Base-by-base conservation (phyloP, 208 protist genomes). In the Crithidia fasciculata region DNA sequence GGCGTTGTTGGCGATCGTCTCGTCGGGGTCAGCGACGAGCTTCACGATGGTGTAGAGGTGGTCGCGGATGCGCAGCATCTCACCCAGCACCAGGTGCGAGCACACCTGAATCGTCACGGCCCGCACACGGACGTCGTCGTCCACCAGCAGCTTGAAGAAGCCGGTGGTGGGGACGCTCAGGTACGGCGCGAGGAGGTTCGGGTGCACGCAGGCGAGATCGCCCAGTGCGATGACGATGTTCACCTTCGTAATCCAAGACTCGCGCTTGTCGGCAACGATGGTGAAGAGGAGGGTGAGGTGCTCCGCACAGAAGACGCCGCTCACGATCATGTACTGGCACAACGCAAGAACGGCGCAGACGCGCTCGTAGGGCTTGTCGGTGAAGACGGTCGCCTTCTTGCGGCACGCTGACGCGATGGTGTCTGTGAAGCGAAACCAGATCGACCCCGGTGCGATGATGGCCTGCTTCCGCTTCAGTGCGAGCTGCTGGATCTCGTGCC, bases 31-130 rank as follows among this genome's bases (percentile, higher is more conserved):
- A 4, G 93, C 93, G 43, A 97, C 90, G 13, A 97, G 84, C 70
- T 90, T 91, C 10, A 97, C 85, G 56, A 97, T 94, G 19, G 84
- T 89, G 80, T 94, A 87, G 18, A 97, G 74, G 79, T 95, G 89
- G 59, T 97, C 90, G 54, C 84, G 79, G 45, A 97, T 91, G 58
- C 93, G 93, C 59, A 97, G 88, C 93, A 97, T 97, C 47, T 97
- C 93, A 8, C 89, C 85, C 52, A 97, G 82, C 57, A 97, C 90
- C 8, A 97, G 78, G 64, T 97, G 93, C 8, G 93, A 95, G 80
- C 93, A 97, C 41, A 97, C 90, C 76, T 97, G 93, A 78, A 97
- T 94, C 13, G 93, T 95, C 68, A 95, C 89, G 5, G 93, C 90
- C 37, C 93, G 85, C 68, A 97, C 93, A 12, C 93, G 85, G 18